These are phyloP conservation scores for Alternaria triticina DNA, from an alignment of 2,329 filamentous ascomycete genomes.

Conservation along the genomic window DNA sequence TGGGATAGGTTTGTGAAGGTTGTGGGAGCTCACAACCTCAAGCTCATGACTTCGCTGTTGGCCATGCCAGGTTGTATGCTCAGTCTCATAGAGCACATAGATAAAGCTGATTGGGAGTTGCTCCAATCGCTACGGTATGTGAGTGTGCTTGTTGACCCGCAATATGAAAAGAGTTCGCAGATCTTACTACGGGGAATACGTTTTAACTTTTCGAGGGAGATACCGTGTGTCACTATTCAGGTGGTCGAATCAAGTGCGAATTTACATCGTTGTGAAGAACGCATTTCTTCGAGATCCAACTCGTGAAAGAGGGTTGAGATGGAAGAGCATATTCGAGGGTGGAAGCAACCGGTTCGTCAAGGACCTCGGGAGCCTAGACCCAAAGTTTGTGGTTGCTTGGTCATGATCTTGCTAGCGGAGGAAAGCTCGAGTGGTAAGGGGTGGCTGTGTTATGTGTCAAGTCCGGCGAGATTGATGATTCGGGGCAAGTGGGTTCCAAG, in stretches of 20 bases:
- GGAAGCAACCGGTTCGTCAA: slow-evolving; percentile 27
- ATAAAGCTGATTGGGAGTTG: not conserved
- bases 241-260: not conserved
- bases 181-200: not conserved
- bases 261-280: not conserved
- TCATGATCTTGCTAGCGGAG: slow-evolving; percentile 30
- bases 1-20: not conserved
- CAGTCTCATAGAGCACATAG: not conserved
- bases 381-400: slow-evolving; percentile 34
- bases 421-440: slow-evolving; percentile 29
- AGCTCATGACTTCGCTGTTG: not conserved
- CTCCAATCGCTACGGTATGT: not conserved
- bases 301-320: slow-evolving; percentile 13
- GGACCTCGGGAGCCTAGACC: slow-evolving; percentile 37
- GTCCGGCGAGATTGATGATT: slow-evolving; percentile 26
- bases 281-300: not conserved
- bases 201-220: not conserved
- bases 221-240: not conserved
- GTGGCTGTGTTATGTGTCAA: slow-evolving; percentile 30
- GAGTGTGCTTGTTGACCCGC: not conserved
- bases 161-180: not conserved
- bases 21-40: not conserved
- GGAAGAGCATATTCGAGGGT: slow-evolving; percentile 27
- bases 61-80: not conserved
- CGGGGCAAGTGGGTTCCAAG: slow-evolving; percentile 31